phyloP scores from a whole-genome alignment of 2,329 filamentous ascomycete genomes.

The Hymenoscyphus repandus region DNA sequence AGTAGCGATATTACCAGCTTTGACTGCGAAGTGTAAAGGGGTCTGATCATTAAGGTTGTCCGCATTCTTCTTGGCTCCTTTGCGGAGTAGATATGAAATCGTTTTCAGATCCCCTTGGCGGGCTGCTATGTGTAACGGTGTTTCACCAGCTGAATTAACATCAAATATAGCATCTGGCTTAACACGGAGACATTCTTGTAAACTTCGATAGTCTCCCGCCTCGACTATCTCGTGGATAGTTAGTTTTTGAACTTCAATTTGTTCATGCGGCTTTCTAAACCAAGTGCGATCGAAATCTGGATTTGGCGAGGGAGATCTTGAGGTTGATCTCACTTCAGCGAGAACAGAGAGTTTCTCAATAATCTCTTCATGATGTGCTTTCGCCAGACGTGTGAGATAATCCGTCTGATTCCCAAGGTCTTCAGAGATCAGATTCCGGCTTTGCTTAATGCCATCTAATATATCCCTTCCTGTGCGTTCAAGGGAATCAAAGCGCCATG shows the following conservation, averaged over 20 bases:
- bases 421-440: background rate
- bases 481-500: slow-evolving; percentile 2
- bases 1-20: background rate
- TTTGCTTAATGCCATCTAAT: slow-evolving; percentile 3
- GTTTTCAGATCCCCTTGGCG: background rate
- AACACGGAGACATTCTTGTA: too few species aligned
- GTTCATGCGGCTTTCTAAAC: too few species aligned
- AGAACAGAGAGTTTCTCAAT: background rate
- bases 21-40: slow-evolving; percentile 2
- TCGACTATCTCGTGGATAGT: too few species aligned
- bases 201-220: too few species aligned
- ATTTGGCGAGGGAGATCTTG: too few species aligned
- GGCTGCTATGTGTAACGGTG: background rate
- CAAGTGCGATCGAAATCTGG: too few species aligned
- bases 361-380: background rate
- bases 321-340: too few species aligned
- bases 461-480: slow-evolving; percentile 4
- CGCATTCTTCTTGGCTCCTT: slow-evolving; percentile 4
- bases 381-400: background rate
- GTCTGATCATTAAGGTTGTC: slow-evolving; percentile 2
- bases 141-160: background rate
- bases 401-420: slow-evolving; percentile 2
- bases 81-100: background rate
- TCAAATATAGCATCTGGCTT: too few species aligned
- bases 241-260: too few species aligned